Percentiles rank a stretch among this genome's conserved stretches.
Conservation (phyloP, 352 stramenopile genomes). For the Aphanomyces astaci region DNA sequence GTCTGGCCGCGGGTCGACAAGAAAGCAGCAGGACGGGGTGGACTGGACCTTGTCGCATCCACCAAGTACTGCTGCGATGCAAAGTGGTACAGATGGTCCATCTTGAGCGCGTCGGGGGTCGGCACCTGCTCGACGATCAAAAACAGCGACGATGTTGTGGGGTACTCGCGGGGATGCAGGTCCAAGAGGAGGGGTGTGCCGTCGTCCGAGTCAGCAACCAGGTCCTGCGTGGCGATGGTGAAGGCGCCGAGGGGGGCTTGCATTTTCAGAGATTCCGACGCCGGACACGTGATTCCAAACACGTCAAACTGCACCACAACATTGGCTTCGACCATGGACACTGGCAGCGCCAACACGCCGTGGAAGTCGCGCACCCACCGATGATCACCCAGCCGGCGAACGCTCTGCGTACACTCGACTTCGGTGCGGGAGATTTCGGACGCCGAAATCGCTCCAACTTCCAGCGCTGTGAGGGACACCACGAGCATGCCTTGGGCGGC, state of each 20-base stretch:
- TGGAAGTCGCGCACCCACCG: constrained; percentile 77
- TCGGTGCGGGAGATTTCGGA: constrained; percentile 57
- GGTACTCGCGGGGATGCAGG: background rate
- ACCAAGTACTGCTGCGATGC: constrained; percentile 73
- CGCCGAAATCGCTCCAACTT: constrained; percentile 24
- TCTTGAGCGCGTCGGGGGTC: constrained; percentile 48
- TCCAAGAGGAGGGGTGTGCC: constrained; percentile 16
- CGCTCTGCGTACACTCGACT: constrained; percentile 54
- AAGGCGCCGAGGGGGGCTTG: constrained; percentile 59
- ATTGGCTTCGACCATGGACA: constrained; percentile 31
- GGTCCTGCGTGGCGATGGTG: constrained; percentile 13
- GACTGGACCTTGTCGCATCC: constrained; percentile 49
- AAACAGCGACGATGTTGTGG: constrained; percentile 27
- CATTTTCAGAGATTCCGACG: constrained; percentile 41
- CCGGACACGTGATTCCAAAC: constrained; percentile 50
- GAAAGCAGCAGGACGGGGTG: no score
- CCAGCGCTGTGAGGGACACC: constrained; percentile 46
- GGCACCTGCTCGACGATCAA: constrained; percentile 69
- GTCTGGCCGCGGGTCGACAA: background rate
- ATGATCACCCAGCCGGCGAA: constrained; percentile 62
- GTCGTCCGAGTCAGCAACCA: constrained; percentile 19
- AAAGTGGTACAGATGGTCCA: constrained; percentile 72
- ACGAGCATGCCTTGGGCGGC: constrained; percentile 54
- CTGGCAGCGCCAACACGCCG: constrained; percentile 55
- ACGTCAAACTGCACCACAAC: constrained; percentile 77